Evolutionary conservation across 495 filamentous ascomycete species (phyloP).

Genomic region (Durotheca rogersii): DNA sequence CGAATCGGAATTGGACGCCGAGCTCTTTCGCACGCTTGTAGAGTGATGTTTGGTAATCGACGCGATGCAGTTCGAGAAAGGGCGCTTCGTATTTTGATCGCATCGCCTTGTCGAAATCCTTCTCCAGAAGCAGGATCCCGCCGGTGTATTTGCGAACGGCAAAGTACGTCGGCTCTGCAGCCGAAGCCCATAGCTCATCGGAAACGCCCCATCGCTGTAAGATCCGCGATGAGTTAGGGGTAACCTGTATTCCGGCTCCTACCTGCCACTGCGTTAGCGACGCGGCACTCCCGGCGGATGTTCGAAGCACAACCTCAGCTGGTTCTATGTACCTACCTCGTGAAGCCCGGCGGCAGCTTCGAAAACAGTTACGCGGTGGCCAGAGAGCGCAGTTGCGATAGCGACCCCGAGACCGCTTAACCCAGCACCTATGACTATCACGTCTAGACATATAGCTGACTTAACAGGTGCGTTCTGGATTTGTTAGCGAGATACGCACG

Average conservation of each 20-base stretch:
- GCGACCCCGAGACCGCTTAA: slow-evolving; percentile 59
- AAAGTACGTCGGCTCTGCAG: slow-evolving; percentile 24
- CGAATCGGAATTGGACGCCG: slow-evolving; percentile 39
- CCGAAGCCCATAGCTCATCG: slow-evolving; percentile 37
- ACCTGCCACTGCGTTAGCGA: slow-evolving; percentile 29
- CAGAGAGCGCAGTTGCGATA: slow-evolving; percentile 39
- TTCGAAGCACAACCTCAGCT: not conserved
- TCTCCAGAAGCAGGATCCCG: slow-evolving; percentile 30
- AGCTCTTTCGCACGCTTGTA: slow-evolving; percentile 37
- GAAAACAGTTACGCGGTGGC: slow-evolving; percentile 32
- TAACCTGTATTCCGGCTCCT: slow-evolving; percentile 50
- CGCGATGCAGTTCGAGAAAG: slow-evolving; percentile 46
- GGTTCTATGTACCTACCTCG: slow-evolving; percentile 29
- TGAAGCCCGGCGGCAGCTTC: slow-evolving; percentile 31
- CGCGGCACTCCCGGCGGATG: not conserved
- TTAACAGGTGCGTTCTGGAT: not conserved
- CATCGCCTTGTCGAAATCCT: slow-evolving; percentile 36
- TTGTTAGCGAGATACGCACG: not conserved
- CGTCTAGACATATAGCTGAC: slow-evolving; percentile 34
- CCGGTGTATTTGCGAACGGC: slow-evolving; percentile 40
- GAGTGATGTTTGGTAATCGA: slow-evolving; percentile 45
- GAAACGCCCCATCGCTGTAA: slow-evolving; percentile 52
- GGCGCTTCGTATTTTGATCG: slow-evolving; percentile 40
- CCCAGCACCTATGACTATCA: slow-evolving; percentile 59
- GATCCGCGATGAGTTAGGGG: slow-evolving; percentile 47